Conservation (phyloP, 1,284 basidiomycete species). For the Cutaneotrichosporon cavernicola region DNA sequence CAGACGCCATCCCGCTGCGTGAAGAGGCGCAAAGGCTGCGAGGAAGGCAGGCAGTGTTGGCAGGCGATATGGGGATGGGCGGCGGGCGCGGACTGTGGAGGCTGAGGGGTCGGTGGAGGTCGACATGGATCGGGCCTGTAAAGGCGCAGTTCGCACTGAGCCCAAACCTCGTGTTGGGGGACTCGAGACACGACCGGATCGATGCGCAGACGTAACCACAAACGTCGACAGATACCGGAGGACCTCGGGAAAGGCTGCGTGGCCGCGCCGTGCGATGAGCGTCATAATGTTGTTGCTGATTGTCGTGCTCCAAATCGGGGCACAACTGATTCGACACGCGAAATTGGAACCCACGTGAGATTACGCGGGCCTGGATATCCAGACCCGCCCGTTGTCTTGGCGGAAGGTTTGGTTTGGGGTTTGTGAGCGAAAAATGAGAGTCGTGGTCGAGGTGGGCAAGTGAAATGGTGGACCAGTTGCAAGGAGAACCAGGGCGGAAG, state of each 20-base stretch:
- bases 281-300: background rate
- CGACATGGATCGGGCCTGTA: background rate
- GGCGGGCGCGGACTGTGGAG: slow-evolving; percentile 4
- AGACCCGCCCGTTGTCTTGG: too few relatives aligned
- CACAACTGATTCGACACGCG: too few relatives aligned
- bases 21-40: slow-evolving; percentile 37
- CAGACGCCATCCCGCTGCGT: slow-evolving; percentile 42
- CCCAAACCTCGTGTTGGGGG: background rate
- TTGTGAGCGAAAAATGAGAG: too few relatives aligned
- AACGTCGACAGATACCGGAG: background rate
- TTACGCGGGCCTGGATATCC: too few relatives aligned
- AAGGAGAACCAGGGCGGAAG: too few relatives aligned
- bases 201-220: background rate
- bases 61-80: slow-evolving; percentile 44
- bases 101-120: background rate
- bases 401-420: too few relatives aligned
- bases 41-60: slow-evolving; percentile 34
- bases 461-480: too few relatives aligned
- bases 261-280: too few relatives aligned
- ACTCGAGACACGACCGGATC: background rate
- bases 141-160: background rate
- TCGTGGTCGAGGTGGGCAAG: too few relatives aligned
- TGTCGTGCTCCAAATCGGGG: background rate
- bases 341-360: too few relatives aligned
- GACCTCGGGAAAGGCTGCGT: too few relatives aligned